Evolutionary conservation across 2,329 filamentous ascomycete species (phyloP), one percentile per base, ranked within the genome.

Genomic region (Fusarium keratoplasticum): DNA sequence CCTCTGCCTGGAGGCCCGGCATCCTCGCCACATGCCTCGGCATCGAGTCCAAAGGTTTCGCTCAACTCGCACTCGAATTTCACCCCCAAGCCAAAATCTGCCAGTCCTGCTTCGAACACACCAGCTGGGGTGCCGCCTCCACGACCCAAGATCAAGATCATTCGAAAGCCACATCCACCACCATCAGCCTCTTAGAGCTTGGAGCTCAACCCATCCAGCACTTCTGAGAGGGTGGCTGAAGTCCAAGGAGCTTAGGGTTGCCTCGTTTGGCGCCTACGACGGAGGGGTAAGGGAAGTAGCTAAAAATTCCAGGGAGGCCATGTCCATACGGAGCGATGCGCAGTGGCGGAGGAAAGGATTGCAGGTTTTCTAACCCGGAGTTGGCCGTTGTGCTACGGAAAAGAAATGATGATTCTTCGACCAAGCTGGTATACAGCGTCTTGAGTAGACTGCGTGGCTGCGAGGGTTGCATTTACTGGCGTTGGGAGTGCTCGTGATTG

Each of bases 121-220:
- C 79, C 80, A 3, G 68, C 71, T 20, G 73, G 72, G 55, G 66
- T 72, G 16, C 64, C 76, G 14, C 61, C 71, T 18, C 76, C 77
- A 25, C 74, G 81, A 29, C 80, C 81, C 2, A 83, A 83, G 71
- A 83, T 83, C 27, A 83, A 83, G 55, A 80, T 83, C 47, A 79
- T 83, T n/a, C 78, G 81, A 54, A 83, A 83, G 65, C 78, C 81
- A 27, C 79, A 81, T 8, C 71, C 77, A 25, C 73, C 77, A 35
- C 77, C 76, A 18, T 61, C 79, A 27, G 70, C 77, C 54, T 59
- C 77, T 60, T 80, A 75, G 68, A 66, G 66, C 11, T 33, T n/a
- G n/a, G 18, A 33, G 31, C 18, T 54, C 27, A 31, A 54, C 18
- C n/a, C 27, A 14, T 14, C 14, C 50, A 20, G 18, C 18, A 31